phyloP scores from a whole-genome alignment of 805 yeast species.

The Ogataea salicorniae region DNA sequence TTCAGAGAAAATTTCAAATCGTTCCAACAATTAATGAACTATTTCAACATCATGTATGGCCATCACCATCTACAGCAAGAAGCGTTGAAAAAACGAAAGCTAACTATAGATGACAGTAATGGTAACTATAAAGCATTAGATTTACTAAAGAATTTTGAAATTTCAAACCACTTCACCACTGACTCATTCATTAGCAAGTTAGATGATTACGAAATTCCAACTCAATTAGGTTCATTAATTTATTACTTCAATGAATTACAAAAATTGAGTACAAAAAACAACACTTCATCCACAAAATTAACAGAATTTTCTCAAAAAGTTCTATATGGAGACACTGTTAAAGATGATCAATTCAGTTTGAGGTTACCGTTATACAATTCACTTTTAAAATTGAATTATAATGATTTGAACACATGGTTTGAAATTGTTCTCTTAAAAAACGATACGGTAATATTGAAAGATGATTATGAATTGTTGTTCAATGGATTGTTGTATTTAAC shows the following conservation, averaged over 20 bases:
- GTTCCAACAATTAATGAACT: constrained; percentile 9
- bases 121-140: constrained; percentile 7
- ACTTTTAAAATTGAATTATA: constrained; percentile 8
- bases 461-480: constrained; percentile 8
- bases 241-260: constrained; percentile 8
- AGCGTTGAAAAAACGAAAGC: constrained; percentile 7
- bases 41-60: constrained; percentile 1
- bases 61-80: constrained; percentile 1
- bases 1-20: constrained; percentile 6
- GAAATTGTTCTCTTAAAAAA: constrained; percentile 3
- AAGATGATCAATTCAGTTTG: constrained; percentile 5
- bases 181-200: constrained; percentile 7
- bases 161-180: constrained; percentile 12
- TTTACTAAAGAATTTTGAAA: constrained; percentile 5
- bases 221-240: constrained; percentile 16
- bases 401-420: constrained; percentile 14
- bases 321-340: constrained; percentile 1
- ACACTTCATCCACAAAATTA: neutral
- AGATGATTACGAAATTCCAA: constrained; percentile 6
- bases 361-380: constrained; percentile 10
- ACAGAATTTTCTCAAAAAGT: no score
- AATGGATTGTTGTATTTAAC: constrained; percentile 12
- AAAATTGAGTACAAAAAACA: neutral
- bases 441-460: neutral
- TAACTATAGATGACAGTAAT: constrained; percentile 2